These are phyloP conservation scores for Clarireedia paspali DNA, from an alignment of 2,329 filamentous ascomycete genomes.

Conservation along the genomic window DNA sequence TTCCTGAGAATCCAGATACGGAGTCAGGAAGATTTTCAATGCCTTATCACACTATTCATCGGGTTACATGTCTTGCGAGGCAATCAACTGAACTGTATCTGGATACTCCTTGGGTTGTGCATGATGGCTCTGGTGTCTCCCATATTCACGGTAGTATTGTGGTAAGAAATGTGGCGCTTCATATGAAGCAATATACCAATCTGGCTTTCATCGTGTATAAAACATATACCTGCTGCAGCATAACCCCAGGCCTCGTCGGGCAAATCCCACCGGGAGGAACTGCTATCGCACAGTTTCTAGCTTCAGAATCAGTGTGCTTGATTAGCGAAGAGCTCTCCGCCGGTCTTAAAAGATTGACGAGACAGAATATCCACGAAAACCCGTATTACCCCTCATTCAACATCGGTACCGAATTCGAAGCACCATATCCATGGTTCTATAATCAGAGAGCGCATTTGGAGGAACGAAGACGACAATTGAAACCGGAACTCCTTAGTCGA, in stretches of 20 bases:
- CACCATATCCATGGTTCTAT: slow-evolving; percentile 9
- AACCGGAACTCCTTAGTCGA: slow-evolving; percentile 6
- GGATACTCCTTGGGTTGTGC: slow-evolving; percentile 3
- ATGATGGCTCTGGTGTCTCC: neutral
- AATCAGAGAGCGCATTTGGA: slow-evolving; percentile 7
- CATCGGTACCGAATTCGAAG: slow-evolving; percentile 5
- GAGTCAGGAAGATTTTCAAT: neutral
- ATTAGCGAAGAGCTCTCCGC: slow-evolving; percentile 4
- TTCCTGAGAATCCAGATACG: neutral
- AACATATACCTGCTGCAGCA: slow-evolving; percentile 2
- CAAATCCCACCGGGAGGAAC: neutral
- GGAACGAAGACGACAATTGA: slow-evolving; percentile 6
- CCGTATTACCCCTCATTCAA: slow-evolving; percentile 7
- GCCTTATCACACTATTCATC: slow-evolving; percentile 9
- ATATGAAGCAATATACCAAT: slow-evolving; percentile 1
- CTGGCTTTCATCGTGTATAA: slow-evolving; percentile 7
- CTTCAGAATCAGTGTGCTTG: slow-evolving; percentile 1
- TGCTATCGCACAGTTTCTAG: neutral
- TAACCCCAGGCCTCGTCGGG: too few relatives aligned
- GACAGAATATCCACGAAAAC: slow-evolving; percentile 8
- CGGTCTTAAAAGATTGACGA: slow-evolving; percentile 7
- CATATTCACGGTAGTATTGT: slow-evolving; percentile 7
- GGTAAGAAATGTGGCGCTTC: slow-evolving; percentile 2
- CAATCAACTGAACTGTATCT: slow-evolving; percentile 1
- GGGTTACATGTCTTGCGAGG: slow-evolving; percentile 1